Evolutionary conservation across 2,329 filamentous ascomycete genomes (phyloP).

Genomic region (Hypoxylon rubiginosum): DNA sequence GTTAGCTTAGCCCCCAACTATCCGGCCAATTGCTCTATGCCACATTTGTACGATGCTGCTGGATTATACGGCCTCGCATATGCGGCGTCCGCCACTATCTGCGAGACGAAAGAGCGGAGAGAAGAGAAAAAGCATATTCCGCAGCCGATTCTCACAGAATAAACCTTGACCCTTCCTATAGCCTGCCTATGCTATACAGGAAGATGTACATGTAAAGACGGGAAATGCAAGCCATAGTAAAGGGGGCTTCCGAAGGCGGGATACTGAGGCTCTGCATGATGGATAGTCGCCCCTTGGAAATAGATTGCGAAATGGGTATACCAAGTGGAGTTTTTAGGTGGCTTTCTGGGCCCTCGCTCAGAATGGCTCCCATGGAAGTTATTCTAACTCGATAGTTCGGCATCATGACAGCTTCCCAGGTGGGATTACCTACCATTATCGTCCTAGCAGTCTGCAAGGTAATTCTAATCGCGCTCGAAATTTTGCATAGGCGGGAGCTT

Average conservation of each 20-base stretch:
- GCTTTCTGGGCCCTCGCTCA: neutral
- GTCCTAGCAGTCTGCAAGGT: slow-evolving; percentile 22
- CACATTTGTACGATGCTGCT: slow-evolving; percentile 14
- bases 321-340: slow-evolving; percentile 12
- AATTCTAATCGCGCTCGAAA: slow-evolving; percentile 16
- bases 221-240: slow-evolving; percentile 21
- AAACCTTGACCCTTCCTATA: slow-evolving; percentile 15
- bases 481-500: slow-evolving; percentile 3
- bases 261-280: slow-evolving; percentile 23
- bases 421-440: slow-evolving; percentile 26
- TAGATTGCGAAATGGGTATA: slow-evolving; percentile 15
- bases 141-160: neutral
- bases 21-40: slow-evolving; percentile 25
- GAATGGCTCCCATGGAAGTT: neutral
- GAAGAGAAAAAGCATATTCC: neutral
- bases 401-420: slow-evolving; percentile 24
- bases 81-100: slow-evolving; percentile 20
- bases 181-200: slow-evolving; percentile 25
- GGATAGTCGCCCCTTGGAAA: neutral
- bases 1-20: slow-evolving; percentile 14
- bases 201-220: neutral
- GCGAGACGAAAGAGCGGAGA: slow-evolving; percentile 19
- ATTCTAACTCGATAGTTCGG: slow-evolving; percentile 6
- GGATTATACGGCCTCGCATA: slow-evolving; percentile 21
- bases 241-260: slow-evolving; percentile 4